Evolutionary conservation across 768 basidiomycete species (phyloP).

Genomic region (Dioszegia crocea): DNA sequence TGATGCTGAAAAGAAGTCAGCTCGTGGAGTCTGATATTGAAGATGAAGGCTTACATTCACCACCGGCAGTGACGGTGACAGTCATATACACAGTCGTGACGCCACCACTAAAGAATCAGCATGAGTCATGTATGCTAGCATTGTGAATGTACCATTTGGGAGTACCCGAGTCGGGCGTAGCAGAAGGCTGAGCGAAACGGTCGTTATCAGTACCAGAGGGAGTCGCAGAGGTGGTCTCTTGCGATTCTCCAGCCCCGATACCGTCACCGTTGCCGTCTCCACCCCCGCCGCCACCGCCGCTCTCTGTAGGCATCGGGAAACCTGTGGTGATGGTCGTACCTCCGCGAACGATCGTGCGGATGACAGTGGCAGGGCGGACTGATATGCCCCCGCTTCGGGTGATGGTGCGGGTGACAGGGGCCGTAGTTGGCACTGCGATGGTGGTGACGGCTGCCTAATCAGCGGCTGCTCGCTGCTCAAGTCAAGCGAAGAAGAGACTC

Average conservation of each 20-base stretch:
- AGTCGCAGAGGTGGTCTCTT: neutral
- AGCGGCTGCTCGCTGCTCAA: neutral
- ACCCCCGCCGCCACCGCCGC: neutral
- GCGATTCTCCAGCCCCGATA: neutral
- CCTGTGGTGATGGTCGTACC: conserved; percentile 5
- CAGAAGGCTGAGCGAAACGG: neutral
- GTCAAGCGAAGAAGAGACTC: neutral
- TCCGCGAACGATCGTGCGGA: conserved; percentile 12
- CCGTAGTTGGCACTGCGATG: conserved; percentile 7
- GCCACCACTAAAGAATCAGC: neutral
- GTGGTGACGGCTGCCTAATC: neutral
- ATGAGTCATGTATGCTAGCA: too few species aligned
- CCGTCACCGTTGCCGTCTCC: neutral
- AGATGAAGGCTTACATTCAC: neutral
- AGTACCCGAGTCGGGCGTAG: too few species aligned
- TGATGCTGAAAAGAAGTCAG: neutral
- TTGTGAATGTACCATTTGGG: too few species aligned
- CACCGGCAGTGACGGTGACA: neutral
- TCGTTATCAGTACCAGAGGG: neutral
- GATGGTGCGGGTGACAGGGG: neutral
- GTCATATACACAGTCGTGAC: neutral
- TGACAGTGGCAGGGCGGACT: neutral
- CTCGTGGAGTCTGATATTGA: neutral
- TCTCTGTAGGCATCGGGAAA: too few species aligned
- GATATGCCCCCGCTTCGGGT: neutral